Base-by-base conservation (phyloP, 345 rosid species). In the Euphorbia tirucalli region DNA sequence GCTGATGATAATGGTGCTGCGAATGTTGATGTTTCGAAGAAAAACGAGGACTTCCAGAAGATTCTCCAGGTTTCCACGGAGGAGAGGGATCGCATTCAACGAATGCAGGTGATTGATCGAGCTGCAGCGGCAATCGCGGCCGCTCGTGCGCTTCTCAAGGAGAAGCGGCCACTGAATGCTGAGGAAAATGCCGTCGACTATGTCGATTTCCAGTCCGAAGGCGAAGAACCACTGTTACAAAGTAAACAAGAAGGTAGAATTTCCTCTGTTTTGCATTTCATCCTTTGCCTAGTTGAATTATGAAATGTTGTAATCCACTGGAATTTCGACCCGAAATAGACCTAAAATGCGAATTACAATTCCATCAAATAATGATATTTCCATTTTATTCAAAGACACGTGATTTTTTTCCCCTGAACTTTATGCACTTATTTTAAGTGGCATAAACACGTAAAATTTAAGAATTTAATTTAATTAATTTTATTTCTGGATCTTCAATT, bases 81-180 rank as follows among this genome's bases (percentile, higher is more conserved):
- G 41, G 94, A 93, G 73, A 85, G 98, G 55, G 96, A 93, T 74
- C 85, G 93, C 64, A 77, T 84, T 76, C 98, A 88, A 85, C 69
- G 89, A 57, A 73, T 88, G 87, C 97, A 91, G 82, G 96, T 93
- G 35, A 74, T 93, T 6, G 97, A 93, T 79, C 94, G 97, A 0
- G 97, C 96, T 0, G 93, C 91, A 0, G 96, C 97, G 0, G 94
- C 97, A 0, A 90, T 93, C 21, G 86, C 96, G 0, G 97, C 97
- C 0, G 97, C 94, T 28, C 87, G 76, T 9, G 84, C 94, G 3
- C 55, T 91, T 64, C 75, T 91, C 39, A 71, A 81, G 68, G 86
- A 87, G 65, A 76, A 4, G 56, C 55, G 22, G 32, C 19, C 69
- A 0, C 22, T 7, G 14, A 24, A 25, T 8, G 13, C 28, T 61